Percentiles rank a stretch among this genome's conserved stretches.
Evolutionary conservation across 1,139 yeast species (phyloP).

Genomic region (Pichia sp.): DNA sequence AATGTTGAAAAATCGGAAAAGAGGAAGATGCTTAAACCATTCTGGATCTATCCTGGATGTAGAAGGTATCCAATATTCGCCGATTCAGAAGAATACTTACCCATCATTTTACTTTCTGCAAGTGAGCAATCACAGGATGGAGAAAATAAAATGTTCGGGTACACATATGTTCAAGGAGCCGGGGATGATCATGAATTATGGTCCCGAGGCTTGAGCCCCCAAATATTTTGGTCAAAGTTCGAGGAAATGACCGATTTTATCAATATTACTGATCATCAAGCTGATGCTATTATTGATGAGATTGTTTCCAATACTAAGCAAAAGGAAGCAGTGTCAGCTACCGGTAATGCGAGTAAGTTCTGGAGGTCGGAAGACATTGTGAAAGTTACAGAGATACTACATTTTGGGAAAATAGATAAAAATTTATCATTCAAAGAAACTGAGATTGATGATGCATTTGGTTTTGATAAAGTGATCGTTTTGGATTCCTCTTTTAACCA

Average conservation of each 20-base stretch:
- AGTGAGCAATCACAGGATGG: slow-evolving; percentile 60
- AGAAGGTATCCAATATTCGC: slow-evolving; percentile 2
- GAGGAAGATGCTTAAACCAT: slow-evolving; percentile 48
- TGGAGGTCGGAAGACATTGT: slow-evolving; percentile 13
- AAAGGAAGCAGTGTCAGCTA: not conserved
- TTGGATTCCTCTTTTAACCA: slow-evolving; percentile 15
- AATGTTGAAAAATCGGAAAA: not conserved
- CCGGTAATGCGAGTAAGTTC: not conserved
- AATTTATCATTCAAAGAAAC: slow-evolving; percentile 2
- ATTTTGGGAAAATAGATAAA: slow-evolving; percentile 17
- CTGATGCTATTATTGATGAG: slow-evolving; percentile 31
- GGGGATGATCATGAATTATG: slow-evolving; percentile 92
- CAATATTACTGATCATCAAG: slow-evolving; percentile 34
- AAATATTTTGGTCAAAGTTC: slow-evolving; percentile 51
- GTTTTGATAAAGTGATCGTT: slow-evolving; percentile 19
- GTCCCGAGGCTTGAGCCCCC: slow-evolving; percentile 57
- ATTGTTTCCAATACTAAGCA: slow-evolving; percentile 15
- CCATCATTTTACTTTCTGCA: slow-evolving; percentile 55
- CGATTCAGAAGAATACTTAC: slow-evolving; percentile 33
- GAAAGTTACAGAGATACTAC: slow-evolving; percentile 9
- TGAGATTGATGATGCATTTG: not conserved
- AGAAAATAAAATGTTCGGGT: slow-evolving; percentile 40
- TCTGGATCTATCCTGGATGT: slow-evolving; percentile 66
- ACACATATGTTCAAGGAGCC: slow-evolving; percentile 78
- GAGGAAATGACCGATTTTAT: slow-evolving; percentile 32